Evolutionary conservation across 2,329 filamentous ascomycete species (phyloP), one percentile per base, ranked within the genome.

Genomic region (Epichloe sp.): DNA sequence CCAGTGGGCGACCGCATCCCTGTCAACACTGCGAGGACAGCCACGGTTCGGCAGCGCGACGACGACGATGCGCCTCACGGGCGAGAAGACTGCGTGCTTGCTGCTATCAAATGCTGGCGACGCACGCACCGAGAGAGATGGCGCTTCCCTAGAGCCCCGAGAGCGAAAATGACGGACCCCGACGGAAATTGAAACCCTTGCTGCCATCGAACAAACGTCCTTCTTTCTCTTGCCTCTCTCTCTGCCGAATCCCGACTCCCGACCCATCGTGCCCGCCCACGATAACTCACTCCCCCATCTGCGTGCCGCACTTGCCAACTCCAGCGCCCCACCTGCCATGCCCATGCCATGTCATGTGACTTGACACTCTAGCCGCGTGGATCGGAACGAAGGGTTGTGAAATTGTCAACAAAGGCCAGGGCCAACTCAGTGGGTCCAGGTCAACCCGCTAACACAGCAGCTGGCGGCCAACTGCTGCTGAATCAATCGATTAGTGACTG

Each of bases 281-380:
- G 42, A 44, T 31, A 11, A 38, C 42, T 31, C 19, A 12, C 42
- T 44, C 21, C 21, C 21, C 4, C 21, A 5, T 23, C 21, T 23
- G 21, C 19, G 19, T 21, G 19, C 19, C 19, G 19, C 19, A 21
- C 19, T 3, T 21, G 19, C 19, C 19, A 21, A 21, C 19, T 36
- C 38, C 15, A 35, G 23, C 19, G 48, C 48, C 42, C 48, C 48
- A 42, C 43, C 48, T 34, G 31, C n/a, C 19, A n/a, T 12, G 21
- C 12, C 26, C 31, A 17, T 14, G 43, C 34, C 43, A 34, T 45
- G 48, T 50, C 48, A 50, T 46, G 48, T 50, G 48, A 46, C 36
- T 34, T 12, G 8, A 6, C 17, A 17, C 40, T 3, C 23, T 48
- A 19, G 34, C 26, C 35, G 14, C 5, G 7, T n/a, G 4, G 40